phyloP scores from a whole-genome alignment of 352 stramenopile genomes.

The Pythium graminicola region DNA sequence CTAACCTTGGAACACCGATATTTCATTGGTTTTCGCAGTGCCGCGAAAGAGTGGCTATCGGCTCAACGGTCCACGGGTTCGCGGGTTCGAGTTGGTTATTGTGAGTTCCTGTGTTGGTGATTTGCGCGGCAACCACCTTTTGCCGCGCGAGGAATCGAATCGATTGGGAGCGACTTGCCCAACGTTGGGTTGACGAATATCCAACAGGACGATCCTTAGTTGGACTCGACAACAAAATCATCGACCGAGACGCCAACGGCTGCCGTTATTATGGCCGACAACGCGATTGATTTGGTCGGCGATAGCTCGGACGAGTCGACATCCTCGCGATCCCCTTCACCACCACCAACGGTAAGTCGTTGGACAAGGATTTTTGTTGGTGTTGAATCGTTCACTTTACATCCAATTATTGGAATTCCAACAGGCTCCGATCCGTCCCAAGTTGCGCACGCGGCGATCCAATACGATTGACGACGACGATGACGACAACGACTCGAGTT shows the following conservation, averaged over 20 bases:
- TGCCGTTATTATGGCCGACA: slow-evolving; percentile 2
- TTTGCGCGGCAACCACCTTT: slow-evolving; percentile 26
- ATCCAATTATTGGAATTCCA: slow-evolving; percentile 10
- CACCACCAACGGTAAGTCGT: slow-evolving; percentile 19
- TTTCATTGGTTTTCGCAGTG: too few species aligned
- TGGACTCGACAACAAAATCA: background rate
- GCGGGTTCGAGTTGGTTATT: too few species aligned
- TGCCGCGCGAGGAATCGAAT: slow-evolving; percentile 15
- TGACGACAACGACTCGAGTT: slow-evolving; percentile 10
- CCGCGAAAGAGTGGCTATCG: too few species aligned
- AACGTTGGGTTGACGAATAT: background rate
- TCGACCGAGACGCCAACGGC: background rate
- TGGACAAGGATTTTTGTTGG: slow-evolving; percentile 1
- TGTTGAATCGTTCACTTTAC: slow-evolving; percentile 5
- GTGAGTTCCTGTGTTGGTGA: too few species aligned
- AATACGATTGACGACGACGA: slow-evolving; percentile 13
- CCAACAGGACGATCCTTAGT: background rate
- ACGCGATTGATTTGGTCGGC: slow-evolving; percentile 19
- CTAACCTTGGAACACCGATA: too few species aligned
- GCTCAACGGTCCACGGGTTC: too few species aligned
- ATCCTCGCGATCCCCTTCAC: slow-evolving; percentile 7
- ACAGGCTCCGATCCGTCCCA: slow-evolving; percentile 26
- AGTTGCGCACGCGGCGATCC: slow-evolving; percentile 32
- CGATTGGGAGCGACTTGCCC: background rate
- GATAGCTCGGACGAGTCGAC: slow-evolving; percentile 17